Percentiles rank a stretch among this genome's conserved stretches.
Evolutionary conservation across 2,329 filamentous ascomycete genomes (phyloP).

Genomic region (Didymella arachidicola): DNA sequence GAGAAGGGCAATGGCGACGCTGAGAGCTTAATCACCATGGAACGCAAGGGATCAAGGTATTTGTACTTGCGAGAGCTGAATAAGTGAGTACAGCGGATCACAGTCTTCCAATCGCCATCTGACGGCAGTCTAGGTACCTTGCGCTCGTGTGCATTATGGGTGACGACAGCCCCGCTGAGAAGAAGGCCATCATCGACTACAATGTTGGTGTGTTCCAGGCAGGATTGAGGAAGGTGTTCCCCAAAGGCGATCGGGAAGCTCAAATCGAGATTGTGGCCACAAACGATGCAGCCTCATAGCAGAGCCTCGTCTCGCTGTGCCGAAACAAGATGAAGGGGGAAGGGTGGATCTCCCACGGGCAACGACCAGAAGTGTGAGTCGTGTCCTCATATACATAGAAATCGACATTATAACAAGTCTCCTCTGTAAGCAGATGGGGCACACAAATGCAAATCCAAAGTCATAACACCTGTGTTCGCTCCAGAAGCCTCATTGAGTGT

Average conservation of each 20-base stretch:
- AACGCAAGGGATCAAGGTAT: conserved; percentile 65
- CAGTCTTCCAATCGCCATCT: not conserved
- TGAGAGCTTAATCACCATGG: conserved; percentile 69
- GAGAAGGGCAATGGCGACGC: conserved; percentile 61
- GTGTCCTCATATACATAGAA: not conserved
- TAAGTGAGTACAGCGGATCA: conserved; percentile 58
- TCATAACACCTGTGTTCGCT: conserved; percentile 1
- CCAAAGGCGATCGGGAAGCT: conserved; percentile 51
- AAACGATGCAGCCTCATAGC: conserved; percentile 21
- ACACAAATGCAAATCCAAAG: conserved; percentile 3
- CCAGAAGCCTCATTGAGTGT: conserved; percentile 14
- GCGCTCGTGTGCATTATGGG: conserved; percentile 87
- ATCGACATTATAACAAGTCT: not conserved
- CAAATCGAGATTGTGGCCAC: conserved; percentile 36
- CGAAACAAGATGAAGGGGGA: not conserved
- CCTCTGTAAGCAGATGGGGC: not conserved
- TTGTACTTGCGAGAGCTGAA: conserved; percentile 73
- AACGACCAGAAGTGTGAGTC: not conserved
- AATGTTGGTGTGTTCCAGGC: conserved; percentile 84
- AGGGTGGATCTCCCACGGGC: not conserved
- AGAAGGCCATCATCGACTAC: conserved; percentile 85
- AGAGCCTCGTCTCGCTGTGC: conserved; percentile 11
- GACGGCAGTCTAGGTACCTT: conserved; percentile 65
- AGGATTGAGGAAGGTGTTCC: conserved; percentile 79
- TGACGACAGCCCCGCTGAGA: conserved; percentile 79